Conservation (phyloP, 2,329 filamentous ascomycete species). For the Nectriaceae sp. region DNA sequence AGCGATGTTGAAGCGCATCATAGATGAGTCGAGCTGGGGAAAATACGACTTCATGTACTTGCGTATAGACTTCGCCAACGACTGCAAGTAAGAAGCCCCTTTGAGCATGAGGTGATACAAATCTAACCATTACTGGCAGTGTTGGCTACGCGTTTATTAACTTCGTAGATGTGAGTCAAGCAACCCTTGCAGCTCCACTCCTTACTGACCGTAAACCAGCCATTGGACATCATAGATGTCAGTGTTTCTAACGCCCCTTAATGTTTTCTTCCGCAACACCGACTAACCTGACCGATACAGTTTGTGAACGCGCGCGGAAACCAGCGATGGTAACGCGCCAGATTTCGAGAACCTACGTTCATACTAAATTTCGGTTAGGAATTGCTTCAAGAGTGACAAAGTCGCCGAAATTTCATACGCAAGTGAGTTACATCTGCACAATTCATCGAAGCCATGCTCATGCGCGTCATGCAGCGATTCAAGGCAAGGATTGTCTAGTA, state of each 20-base stretch:
- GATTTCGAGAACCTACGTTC: neutral
- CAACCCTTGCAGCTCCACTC: neutral
- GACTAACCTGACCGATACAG: constrained; percentile 43
- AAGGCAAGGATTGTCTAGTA: constrained; percentile 86
- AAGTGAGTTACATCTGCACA: constrained; percentile 57
- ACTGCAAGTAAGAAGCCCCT: constrained; percentile 69
- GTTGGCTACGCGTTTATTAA: constrained; percentile 98
- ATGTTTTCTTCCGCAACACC: neutral
- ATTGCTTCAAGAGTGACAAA: constrained; percentile 81
- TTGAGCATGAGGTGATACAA: neutral
- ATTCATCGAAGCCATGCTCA: constrained; percentile 3
- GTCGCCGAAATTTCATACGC: constrained; percentile 91
- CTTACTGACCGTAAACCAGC: constrained; percentile 50
- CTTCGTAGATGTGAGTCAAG: constrained; percentile 70
- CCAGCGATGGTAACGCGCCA: constrained; percentile 62
- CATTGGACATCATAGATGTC: constrained; percentile 72
- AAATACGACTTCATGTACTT: constrained; percentile 95
- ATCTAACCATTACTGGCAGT: constrained; percentile 45
- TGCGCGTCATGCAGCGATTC: constrained; percentile 65
- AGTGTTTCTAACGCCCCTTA: constrained; percentile 27
- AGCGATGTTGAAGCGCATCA: constrained; percentile 72
- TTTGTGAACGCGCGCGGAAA: constrained; percentile 73
- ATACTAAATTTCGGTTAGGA: constrained; percentile 50
- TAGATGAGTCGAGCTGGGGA: constrained; percentile 77
- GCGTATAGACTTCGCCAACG: constrained; percentile 83